Conservation (phyloP, 2,329 filamentous ascomycete species). For the Cladosporium cucumerinum region DNA sequence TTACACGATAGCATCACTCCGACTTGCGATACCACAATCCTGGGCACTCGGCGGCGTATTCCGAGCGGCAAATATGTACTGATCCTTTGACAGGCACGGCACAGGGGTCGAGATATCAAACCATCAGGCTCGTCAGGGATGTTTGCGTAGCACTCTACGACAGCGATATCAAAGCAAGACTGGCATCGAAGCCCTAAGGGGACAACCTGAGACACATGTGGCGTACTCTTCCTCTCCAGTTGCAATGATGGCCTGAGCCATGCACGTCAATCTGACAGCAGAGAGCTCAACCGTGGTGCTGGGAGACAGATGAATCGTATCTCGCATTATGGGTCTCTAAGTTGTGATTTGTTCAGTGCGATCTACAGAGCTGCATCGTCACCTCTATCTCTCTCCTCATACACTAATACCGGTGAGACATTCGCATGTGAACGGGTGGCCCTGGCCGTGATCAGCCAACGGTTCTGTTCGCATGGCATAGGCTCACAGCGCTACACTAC, state of each 20-base stretch:
- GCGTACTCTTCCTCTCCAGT: neutral
- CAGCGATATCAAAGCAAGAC: neutral
- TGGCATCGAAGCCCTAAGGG: neutral
- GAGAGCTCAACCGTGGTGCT: neutral
- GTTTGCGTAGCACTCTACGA: neutral
- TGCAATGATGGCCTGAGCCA: neutral
- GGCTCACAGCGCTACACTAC: neutral
- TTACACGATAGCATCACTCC: neutral
- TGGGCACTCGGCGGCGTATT: neutral
- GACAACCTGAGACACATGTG: neutral
- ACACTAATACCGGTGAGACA: neutral
- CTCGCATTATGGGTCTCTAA: neutral
- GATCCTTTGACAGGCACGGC: neutral
- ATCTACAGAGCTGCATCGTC: neutral
- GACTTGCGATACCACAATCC: neutral
- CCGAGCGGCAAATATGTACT: neutral
- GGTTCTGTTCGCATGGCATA: neutral
- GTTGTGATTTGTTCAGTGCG: neutral
- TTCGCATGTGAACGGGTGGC: neutral
- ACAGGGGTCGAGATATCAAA: neutral
- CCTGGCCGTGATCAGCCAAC: neutral
- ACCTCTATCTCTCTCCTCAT: neutral
- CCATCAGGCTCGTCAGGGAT: neutral
- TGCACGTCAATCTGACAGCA: neutral
- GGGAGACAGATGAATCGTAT: neutral